A percentile compares a stretch with the other conserved stretches of the same genome.
Evolutionary conservation across 2,329 filamentous ascomycete genomes (phyloP).

Genomic region (Aspergillus caelatus): DNA sequence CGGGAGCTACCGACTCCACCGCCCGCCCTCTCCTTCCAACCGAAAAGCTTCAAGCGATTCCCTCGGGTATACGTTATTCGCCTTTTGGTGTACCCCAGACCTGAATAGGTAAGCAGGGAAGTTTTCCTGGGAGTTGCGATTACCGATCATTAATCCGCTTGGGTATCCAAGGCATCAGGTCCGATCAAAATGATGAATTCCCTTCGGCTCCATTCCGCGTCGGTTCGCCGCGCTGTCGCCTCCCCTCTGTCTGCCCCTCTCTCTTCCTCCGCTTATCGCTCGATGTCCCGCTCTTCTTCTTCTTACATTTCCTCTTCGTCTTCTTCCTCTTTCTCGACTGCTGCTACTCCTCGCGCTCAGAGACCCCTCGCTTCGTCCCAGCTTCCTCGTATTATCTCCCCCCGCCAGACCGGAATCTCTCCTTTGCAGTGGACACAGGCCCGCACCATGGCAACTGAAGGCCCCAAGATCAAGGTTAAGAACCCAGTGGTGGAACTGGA

Average conservation of each 20-base stretch:
- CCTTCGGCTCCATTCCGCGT: constrained; percentile 44
- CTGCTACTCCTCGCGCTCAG: constrained; percentile 30
- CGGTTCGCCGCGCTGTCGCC: constrained; percentile 38
- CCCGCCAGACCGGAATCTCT: constrained; percentile 34
- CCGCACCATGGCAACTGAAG: constrained; percentile 51
- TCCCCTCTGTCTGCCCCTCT: constrained; percentile 34
- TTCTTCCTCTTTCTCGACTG: constrained; percentile 26
- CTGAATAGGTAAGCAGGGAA: background rate
- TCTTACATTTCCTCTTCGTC: constrained; percentile 24
- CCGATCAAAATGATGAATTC: constrained; percentile 31
- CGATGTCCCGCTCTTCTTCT: constrained; percentile 16
- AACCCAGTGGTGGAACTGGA: constrained; percentile 98
- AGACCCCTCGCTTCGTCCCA: constrained; percentile 30
- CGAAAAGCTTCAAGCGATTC: constrained; percentile 27
- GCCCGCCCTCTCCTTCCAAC: constrained; percentile 36
- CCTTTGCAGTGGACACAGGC: constrained; percentile 37
- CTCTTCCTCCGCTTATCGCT: constrained; percentile 28
- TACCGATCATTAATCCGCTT: constrained; percentile 16
- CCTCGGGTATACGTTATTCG: constrained; percentile 33
- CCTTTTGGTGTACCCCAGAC: constrained; percentile 6
- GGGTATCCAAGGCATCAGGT: constrained; percentile 11
- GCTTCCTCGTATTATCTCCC: constrained; percentile 26
- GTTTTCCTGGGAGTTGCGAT: background rate
- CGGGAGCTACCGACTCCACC: constrained; percentile 30
- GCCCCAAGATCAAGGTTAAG: constrained; percentile 97